Percentiles rank a stretch among this genome's conserved stretches.
These are phyloP conservation scores for Hypholoma sublateritium DNA, from an alignment of 768 basidiomycete species.

Conservation along the genomic window DNA sequence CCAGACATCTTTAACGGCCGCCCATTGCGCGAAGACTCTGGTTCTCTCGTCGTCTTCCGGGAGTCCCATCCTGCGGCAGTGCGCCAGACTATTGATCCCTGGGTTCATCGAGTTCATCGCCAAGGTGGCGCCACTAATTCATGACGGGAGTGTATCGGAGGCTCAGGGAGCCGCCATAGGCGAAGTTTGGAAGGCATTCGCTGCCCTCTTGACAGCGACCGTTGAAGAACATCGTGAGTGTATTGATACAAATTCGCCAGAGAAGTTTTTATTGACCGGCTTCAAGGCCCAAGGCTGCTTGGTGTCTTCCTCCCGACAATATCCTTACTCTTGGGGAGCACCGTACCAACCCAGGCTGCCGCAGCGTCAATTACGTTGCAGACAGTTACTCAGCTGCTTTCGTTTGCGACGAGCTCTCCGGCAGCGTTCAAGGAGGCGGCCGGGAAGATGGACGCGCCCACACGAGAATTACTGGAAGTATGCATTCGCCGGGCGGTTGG, in stretches of 20 bases:
- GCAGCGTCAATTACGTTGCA: conserved; percentile 46
- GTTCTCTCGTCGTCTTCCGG: conserved; percentile 69
- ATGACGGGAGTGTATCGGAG: conserved; percentile 56
- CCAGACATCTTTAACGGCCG: conserved; percentile 80
- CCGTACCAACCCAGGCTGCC: conserved; percentile 34
- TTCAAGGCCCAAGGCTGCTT: conserved; percentile 62
- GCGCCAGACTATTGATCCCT: conserved; percentile 71
- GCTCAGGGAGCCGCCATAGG: conserved; percentile 60
- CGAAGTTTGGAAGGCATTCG: conserved; percentile 83
- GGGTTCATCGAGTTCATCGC: conserved; percentile 81
- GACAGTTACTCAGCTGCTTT: conserved; percentile 66
- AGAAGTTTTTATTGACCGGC: conserved; percentile 8
- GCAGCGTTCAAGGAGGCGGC: conserved; percentile 85
- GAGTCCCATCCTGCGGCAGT: conserved; percentile 67
- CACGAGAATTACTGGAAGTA: conserved; percentile 67
- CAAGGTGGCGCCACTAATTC: conserved; percentile 60
- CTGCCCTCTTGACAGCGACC: conserved; percentile 57
- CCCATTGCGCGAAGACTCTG: conserved; percentile 88
- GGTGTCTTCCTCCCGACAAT: conserved; percentile 76
- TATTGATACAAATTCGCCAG: neutral
- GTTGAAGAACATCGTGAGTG: conserved; percentile 63
- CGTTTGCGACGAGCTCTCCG: conserved; percentile 71
- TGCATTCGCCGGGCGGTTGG: conserved; percentile 78
- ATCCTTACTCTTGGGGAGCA: conserved; percentile 64
- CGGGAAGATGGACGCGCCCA: conserved; percentile 55